Conservation (phyloP, 345 rosid genomes). For the Hirschfeldia incana region DNA sequence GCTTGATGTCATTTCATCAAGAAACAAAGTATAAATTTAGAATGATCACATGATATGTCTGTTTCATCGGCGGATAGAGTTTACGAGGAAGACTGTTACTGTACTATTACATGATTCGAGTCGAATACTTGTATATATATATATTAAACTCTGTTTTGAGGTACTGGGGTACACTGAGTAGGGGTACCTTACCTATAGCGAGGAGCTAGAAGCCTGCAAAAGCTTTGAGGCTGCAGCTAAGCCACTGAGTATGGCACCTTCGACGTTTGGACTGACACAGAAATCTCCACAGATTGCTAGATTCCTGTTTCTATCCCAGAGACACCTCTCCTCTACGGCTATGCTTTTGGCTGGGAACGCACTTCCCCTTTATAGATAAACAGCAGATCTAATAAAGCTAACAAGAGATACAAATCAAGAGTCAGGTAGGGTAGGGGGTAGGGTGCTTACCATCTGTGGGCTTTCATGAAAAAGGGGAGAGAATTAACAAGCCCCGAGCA, state of each 20-base stretch:
- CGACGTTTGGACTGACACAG: slow-evolving; percentile 75
- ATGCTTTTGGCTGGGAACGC: slow-evolving; percentile 78
- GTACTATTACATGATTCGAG: slow-evolving; percentile 7
- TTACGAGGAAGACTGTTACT: slow-evolving; percentile 8
- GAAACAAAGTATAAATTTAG: background rate
- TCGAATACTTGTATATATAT: background rate
- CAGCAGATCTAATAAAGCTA: slow-evolving; percentile 17
- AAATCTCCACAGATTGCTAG: slow-evolving; percentile 82
- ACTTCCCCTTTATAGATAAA: slow-evolving; percentile 67
- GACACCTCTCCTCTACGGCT: slow-evolving; percentile 69
- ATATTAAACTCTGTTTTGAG: background rate
- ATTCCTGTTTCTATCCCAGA: slow-evolving; percentile 61
- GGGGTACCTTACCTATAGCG: slow-evolving; percentile 24
- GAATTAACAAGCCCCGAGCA: slow-evolving; percentile 53
- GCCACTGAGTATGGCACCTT: slow-evolving; percentile 87
- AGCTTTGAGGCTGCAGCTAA: slow-evolving; percentile 73
- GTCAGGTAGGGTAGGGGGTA: background rate
- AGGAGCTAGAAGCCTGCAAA: slow-evolving; percentile 44
- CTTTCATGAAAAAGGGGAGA: slow-evolving; percentile 72
- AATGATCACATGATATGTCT: slow-evolving; percentile 19
- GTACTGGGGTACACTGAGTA: background rate
- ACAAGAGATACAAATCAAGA: background rate
- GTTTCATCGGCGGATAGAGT: slow-evolving; percentile 18
- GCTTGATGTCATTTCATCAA: slow-evolving; percentile 8
- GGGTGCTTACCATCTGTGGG: slow-evolving; percentile 76